These are phyloP conservation scores for Verticillium alfalfae DNA, from an alignment of 2,329 filamentous ascomycete genomes.

Conservation along the genomic window DNA sequence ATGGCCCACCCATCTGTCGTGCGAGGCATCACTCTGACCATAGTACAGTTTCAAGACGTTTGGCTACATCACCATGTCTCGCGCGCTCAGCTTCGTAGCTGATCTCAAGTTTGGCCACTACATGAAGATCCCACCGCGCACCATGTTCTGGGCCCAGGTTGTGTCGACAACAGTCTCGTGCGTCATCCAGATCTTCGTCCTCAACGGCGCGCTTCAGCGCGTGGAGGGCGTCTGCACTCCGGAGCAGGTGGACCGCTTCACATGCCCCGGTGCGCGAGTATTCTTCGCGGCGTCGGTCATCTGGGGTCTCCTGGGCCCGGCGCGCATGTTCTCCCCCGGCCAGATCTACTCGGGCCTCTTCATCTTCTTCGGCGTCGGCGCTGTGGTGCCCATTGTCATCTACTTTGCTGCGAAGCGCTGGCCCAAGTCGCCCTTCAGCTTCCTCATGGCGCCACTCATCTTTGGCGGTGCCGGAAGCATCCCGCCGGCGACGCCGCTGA, in stretches of 20 bases:
- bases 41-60: constrained; percentile 53
- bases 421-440: constrained; percentile 43
- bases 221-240: constrained; percentile 61
- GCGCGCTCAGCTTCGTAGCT: constrained; percentile 58
- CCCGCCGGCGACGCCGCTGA: constrained; percentile 65
- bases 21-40: constrained; percentile 10
- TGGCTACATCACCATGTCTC: constrained; percentile 59
- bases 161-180: constrained; percentile 62
- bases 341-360: constrained; percentile 58
- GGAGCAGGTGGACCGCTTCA: constrained; percentile 52
- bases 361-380: constrained; percentile 53
- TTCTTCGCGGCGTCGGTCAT: constrained; percentile 65
- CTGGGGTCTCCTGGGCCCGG: constrained; percentile 61
- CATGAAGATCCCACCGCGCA: constrained; percentile 64
- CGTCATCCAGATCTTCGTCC: constrained; percentile 59
- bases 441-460: constrained; percentile 57
- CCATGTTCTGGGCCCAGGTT: constrained; percentile 62
- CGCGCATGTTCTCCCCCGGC: constrained; percentile 57
- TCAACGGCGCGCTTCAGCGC: constrained; percentile 54
- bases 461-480: constrained; percentile 55
- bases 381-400: constrained; percentile 44
- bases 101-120: constrained; percentile 70
- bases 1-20: constrained; percentile 2
- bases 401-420: constrained; percentile 43
- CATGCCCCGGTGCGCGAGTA: constrained; percentile 57